Percentiles rank a stretch among this genome's conserved stretches.
phyloP scores from a whole-genome alignment of 192 early-diverging fungal genomes.

The Piromyces finnis region DNA sequence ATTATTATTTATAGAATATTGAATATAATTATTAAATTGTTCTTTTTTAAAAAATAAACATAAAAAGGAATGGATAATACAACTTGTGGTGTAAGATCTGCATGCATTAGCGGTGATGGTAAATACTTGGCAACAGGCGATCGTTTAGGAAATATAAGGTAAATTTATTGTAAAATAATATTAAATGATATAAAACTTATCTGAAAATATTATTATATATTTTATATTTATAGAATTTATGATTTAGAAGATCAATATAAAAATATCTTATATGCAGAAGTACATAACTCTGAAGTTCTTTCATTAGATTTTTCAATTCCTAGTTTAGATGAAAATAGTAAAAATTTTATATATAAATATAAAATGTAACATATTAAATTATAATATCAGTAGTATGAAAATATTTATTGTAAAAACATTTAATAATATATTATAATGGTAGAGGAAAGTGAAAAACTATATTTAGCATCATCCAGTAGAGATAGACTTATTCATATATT shows the following conservation, averaged over 20 bases:
- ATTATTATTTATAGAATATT: too few relatives aligned
- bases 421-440: too few relatives aligned
- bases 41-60: too few relatives aligned
- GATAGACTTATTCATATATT: constrained; percentile 65
- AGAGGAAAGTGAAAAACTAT: not conserved
- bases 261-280: constrained; percentile 45
- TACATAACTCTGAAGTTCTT: constrained; percentile 62
- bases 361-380: too few relatives aligned
- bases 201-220: too few relatives aligned
- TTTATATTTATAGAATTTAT: constrained; percentile 45
- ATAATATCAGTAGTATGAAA: too few relatives aligned
- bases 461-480: constrained; percentile 47
- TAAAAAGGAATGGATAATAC: not conserved
- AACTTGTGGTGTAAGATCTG: constrained; percentile 36
- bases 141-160: constrained; percentile 48
- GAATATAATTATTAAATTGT: too few relatives aligned
- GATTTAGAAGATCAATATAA: constrained; percentile 31
- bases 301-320: constrained; percentile 49
- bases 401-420: too few relatives aligned
- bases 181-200: too few relatives aligned
- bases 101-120: constrained; percentile 43
- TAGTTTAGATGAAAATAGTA: constrained; percentile 1
- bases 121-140: constrained; percentile 52
- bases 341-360: too few relatives aligned
- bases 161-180: too few relatives aligned